Conservation (phyloP, 2,329 filamentous ascomycete species). For the Chalaropsis thielavioides region DNA sequence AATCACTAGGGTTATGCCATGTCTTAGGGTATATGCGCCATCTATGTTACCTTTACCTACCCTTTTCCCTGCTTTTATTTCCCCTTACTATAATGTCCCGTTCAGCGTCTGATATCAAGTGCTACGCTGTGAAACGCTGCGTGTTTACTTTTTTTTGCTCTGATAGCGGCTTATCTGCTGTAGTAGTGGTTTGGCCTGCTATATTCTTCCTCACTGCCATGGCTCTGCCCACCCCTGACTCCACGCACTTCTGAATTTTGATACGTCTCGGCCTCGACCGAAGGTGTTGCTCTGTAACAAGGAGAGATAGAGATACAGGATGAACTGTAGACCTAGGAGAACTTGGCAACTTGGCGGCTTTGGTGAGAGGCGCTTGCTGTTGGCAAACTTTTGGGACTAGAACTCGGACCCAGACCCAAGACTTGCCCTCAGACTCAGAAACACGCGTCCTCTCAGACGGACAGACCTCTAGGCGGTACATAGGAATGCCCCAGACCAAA, state of each 20-base stretch:
- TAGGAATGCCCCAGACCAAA: background rate
- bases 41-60: background rate
- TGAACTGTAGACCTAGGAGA: background rate
- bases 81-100: background rate
- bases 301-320: background rate
- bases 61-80: background rate
- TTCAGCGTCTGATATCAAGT: background rate
- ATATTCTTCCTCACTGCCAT: background rate
- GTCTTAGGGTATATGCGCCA: background rate
- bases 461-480: background rate
- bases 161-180: background rate
- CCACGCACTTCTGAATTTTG: background rate
- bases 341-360: background rate
- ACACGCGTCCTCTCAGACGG: background rate
- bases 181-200: background rate
- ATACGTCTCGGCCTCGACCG: background rate
- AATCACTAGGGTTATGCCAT: background rate
- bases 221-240: background rate
- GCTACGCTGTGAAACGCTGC: background rate
- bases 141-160: too few species aligned
- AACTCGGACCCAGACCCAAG: background rate
- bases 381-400: background rate
- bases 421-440: background rate
- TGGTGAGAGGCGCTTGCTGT: background rate
- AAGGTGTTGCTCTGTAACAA: conserved; percentile 1